Evolutionary conservation across 2,329 filamentous ascomycete species (phyloP).

Genomic region (Claviceps sp.): DNA sequence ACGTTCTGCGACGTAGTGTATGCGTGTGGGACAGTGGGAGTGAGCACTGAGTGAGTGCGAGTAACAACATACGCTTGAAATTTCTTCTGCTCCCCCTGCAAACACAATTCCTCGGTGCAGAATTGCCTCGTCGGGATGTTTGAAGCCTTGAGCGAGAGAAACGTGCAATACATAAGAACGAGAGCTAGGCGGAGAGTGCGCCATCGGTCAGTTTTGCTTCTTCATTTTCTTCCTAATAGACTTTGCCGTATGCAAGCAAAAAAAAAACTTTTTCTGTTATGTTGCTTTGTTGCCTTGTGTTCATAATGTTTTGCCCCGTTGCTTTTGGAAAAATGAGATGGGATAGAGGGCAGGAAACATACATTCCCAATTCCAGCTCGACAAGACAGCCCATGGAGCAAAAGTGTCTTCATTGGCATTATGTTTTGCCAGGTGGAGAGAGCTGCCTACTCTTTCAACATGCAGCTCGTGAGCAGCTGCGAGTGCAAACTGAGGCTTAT

Average conservation of each 20-base stretch:
- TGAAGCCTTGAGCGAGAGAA: slow-evolving; percentile 41
- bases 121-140: slow-evolving; percentile 32
- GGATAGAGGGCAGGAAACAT: background rate
- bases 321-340: background rate
- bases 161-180: slow-evolving; percentile 44
- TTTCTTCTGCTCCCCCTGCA: slow-evolving; percentile 35
- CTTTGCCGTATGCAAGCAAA: no score
- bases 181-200: no score
- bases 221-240: background rate
- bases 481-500: slow-evolving; percentile 32
- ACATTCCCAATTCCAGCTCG: slow-evolving; percentile 50
- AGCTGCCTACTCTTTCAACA: slow-evolving; percentile 34
- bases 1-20: no score
- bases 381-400: slow-evolving; percentile 41
- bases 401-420: slow-evolving; percentile 26
- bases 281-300: no score
- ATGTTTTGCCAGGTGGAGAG: slow-evolving; percentile 40
- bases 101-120: slow-evolving; percentile 30
- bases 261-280: no score
- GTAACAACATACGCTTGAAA: slow-evolving; percentile 39
- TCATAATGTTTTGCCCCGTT: no score
- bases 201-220: background rate
- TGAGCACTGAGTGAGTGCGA: no score
- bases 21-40: no score
- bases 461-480: slow-evolving; percentile 41